Percentiles rank a stretch among this genome's conserved stretches.
Evolutionary conservation across 1,284 basidiomycete species (phyloP).

Genomic region (Irpex sp.): DNA sequence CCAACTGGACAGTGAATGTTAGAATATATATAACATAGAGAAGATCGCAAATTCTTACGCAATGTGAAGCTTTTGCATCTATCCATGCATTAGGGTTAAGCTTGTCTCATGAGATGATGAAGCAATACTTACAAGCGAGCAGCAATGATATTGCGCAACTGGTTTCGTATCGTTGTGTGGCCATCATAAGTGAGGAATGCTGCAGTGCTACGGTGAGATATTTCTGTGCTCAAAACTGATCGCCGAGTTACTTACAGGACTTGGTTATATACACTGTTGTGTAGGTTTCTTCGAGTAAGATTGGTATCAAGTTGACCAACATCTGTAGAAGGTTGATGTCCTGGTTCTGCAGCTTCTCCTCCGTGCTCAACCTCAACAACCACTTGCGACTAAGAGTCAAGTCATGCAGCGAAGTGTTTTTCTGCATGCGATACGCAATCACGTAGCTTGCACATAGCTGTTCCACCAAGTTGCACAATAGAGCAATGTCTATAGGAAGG

Average conservation of each 20-base stretch:
- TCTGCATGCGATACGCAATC: constrained; percentile 27
- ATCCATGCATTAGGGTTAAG: background rate
- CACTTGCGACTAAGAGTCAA: constrained; percentile 47
- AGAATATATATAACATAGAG: background rate
- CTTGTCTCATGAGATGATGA: background rate
- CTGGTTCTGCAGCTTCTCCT: background rate
- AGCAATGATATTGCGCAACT: background rate
- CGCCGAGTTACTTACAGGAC: background rate
- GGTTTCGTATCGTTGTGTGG: background rate
- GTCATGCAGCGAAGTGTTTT: constrained; percentile 31
- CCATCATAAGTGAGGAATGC: background rate
- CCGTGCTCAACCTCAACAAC: constrained; percentile 29
- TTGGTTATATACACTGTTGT: background rate
- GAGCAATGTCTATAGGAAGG: constrained; percentile 35
- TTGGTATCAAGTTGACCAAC: background rate
- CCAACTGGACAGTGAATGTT: background rate
- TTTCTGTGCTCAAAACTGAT: background rate
- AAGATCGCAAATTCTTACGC: background rate
- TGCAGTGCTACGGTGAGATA: background rate
- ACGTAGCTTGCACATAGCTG: constrained; percentile 34
- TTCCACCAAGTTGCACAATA: constrained; percentile 46
- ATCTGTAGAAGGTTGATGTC: background rate
- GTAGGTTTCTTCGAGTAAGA: background rate
- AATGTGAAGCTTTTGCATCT: background rate
- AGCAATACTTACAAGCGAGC: background rate